Percentiles rank a stretch among this genome's conserved stretches.
phyloP scores from a whole-genome alignment of 805 yeast species.

The Isabelozyma pseudorhagii region DNA sequence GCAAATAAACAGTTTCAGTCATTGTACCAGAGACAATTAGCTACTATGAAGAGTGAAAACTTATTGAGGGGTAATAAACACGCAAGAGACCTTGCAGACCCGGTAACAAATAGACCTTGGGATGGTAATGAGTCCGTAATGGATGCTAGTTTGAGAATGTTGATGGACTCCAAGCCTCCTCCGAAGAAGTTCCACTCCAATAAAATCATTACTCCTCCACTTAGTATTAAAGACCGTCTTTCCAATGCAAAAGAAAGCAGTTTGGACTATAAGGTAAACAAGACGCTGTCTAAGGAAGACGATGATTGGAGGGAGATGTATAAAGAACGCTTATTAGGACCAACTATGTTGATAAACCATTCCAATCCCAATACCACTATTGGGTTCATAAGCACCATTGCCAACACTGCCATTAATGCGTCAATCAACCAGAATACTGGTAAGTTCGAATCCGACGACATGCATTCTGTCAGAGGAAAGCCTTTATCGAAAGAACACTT shows the following conservation, averaged over 20 bases:
- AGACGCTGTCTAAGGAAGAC: conserved; percentile 25
- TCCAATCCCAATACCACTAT: conserved; percentile 42
- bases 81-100: conserved; percentile 22
- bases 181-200: conserved; percentile 5
- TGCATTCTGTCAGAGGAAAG: conserved; percentile 53
- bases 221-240: conserved; percentile 38
- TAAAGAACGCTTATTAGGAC: conserved; percentile 61
- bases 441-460: conserved; percentile 55
- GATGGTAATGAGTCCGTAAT: conserved; percentile 22
- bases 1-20: conserved; percentile 3
- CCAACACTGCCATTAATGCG: conserved; percentile 73
- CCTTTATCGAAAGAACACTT: conserved; percentile 53
- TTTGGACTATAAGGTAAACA: conserved; percentile 58
- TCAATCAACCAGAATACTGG: conserved; percentile 61
- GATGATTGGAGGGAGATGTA: conserved; percentile 58
- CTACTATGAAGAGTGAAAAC: conserved; percentile 29
- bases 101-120: conserved; percentile 23
- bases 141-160: conserved; percentile 29
- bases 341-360: conserved; percentile 43
- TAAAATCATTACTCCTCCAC: conserved; percentile 14
- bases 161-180: conserved; percentile 27
- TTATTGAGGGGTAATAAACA: conserved; percentile 24
- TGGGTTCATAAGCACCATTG: conserved; percentile 60
- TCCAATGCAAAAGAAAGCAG: conserved; percentile 62
- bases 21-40: conserved; percentile 13